These are phyloP conservation scores for Dichotomocladium elegans DNA, from an alignment of 371 early-diverging fungal species.

Conservation along the genomic window DNA sequence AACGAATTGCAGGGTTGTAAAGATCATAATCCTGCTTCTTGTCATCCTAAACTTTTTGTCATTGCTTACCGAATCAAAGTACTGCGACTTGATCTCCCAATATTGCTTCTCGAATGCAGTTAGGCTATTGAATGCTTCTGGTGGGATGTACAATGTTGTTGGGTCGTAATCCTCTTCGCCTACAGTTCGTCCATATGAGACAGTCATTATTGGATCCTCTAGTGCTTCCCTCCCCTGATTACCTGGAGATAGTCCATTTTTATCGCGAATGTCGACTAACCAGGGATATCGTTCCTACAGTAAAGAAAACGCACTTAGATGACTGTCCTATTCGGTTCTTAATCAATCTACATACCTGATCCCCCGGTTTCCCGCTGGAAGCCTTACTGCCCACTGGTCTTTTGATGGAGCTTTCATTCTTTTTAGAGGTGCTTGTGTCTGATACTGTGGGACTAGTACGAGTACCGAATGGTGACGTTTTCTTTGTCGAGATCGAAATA, in stretches of 20 bases:
- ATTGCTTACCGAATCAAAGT: conserved; percentile 92
- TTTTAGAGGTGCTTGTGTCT: too few relatives aligned
- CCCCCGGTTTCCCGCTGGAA: too few relatives aligned
- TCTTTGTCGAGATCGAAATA: too few relatives aligned
- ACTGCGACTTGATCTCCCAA: conserved; percentile 97
- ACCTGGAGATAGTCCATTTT: conserved; percentile 60
- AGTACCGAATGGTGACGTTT: too few relatives aligned
- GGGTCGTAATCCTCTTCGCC: conserved; percentile 92
- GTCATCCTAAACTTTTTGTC: too few relatives aligned
- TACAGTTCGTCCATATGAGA: background rate
- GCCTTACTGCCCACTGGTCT: too few relatives aligned
- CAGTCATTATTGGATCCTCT: background rate
- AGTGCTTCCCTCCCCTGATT: background rate
- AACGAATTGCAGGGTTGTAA: background rate
- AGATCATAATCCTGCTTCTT: background rate
- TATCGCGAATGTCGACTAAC: conserved; percentile 84
- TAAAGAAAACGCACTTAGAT: too few relatives aligned
- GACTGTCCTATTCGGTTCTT: too few relatives aligned
- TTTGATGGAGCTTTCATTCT: too few relatives aligned
- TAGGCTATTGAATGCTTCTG: conserved; percentile 74
- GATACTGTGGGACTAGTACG: too few relatives aligned
- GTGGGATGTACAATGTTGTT: conserved; percentile 89
- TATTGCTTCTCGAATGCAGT: conserved; percentile 99
- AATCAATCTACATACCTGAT: too few relatives aligned
- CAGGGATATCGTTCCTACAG: conserved; percentile 79